These are phyloP conservation scores for Grifola frondosa DNA, from an alignment of 1,284 basidiomycete genomes.

Conservation along the genomic window DNA sequence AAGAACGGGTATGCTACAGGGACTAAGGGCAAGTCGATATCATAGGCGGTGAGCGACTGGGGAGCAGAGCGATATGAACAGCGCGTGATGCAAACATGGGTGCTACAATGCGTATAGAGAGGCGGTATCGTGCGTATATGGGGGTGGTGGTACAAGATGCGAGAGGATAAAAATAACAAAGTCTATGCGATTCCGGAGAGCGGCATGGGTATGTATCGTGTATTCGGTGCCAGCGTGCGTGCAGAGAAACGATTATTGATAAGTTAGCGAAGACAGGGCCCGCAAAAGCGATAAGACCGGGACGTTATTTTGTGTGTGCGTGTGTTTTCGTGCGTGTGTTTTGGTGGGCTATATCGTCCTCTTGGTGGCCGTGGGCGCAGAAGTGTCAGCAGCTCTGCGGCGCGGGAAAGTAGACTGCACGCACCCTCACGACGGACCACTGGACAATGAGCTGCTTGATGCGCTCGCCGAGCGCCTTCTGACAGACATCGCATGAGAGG, in stretches of 20 bases:
- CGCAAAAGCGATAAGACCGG: background rate
- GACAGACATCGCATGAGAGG: slow-evolving; percentile 50
- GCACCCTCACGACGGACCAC: slow-evolving; percentile 77
- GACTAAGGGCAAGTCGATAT: background rate
- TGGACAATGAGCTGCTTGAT: slow-evolving; percentile 68
- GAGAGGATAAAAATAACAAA: no score
- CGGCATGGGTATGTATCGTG: no score
- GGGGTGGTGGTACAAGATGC: no score
- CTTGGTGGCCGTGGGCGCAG: background rate
- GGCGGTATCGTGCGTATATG: no score
- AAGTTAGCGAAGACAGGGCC: background rate
- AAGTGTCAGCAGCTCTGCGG: background rate
- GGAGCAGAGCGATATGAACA: background rate
- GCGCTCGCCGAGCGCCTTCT: slow-evolving; percentile 56
- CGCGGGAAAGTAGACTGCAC: background rate
- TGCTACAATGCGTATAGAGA: no score
- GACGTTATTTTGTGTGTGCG: background rate
- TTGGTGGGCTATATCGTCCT: slow-evolving; percentile 12
- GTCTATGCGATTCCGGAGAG: no score
- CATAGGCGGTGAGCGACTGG: background rate
- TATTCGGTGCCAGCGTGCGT: no score
- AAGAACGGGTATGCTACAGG: background rate
- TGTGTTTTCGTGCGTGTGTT: no score
- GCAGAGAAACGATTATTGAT: no score
- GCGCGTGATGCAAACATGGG: slow-evolving; percentile 3